These are phyloP conservation scores for Calcarisporium arbuscula DNA, from an alignment of 2,329 filamentous ascomycete species.

Conservation along the genomic window DNA sequence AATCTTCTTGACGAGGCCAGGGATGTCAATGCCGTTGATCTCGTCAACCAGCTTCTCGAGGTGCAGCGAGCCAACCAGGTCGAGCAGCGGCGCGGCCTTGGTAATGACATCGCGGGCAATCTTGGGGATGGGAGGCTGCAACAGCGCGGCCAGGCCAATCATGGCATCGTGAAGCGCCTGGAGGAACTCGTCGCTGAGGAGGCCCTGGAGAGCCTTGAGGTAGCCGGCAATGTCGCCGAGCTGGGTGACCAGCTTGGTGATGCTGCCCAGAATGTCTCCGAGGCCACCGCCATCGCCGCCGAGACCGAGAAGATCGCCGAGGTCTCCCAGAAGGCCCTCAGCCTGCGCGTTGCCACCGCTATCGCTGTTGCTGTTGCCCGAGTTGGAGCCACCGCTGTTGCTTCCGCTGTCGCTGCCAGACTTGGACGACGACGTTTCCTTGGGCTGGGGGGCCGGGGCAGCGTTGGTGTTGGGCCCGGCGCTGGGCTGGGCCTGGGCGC, in stretches of 20 bases:
- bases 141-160: slow-evolving; percentile 29
- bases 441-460: no score
- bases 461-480: no score
- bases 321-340: slow-evolving; percentile 9
- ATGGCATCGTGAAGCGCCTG: slow-evolving; percentile 34
- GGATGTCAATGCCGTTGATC: slow-evolving; percentile 24
- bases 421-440: no score
- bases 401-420: no score
- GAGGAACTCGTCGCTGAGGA: slow-evolving; percentile 33
- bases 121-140: slow-evolving; percentile 30
- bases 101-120: slow-evolving; percentile 20
- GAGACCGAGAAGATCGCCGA: no score
- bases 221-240: slow-evolving; percentile 22
- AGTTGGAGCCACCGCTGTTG: slow-evolving; percentile 2
- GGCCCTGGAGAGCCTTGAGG: no score
- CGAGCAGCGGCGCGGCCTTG: slow-evolving; percentile 21
- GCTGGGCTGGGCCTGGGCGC: no score
- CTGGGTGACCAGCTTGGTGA: slow-evolving; percentile 15
- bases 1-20: slow-evolving; percentile 21
- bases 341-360: no score
- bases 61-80: slow-evolving; percentile 24
- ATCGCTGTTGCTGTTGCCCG: slow-evolving; percentile 2
- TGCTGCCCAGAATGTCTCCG: slow-evolving; percentile 14
- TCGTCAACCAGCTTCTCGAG: slow-evolving; percentile 25
- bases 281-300: no score